Percentiles rank a stretch among this genome's conserved stretches.
phyloP scores from a whole-genome alignment of 75 land plant species.

The Pinus tabuliformis region DNA sequence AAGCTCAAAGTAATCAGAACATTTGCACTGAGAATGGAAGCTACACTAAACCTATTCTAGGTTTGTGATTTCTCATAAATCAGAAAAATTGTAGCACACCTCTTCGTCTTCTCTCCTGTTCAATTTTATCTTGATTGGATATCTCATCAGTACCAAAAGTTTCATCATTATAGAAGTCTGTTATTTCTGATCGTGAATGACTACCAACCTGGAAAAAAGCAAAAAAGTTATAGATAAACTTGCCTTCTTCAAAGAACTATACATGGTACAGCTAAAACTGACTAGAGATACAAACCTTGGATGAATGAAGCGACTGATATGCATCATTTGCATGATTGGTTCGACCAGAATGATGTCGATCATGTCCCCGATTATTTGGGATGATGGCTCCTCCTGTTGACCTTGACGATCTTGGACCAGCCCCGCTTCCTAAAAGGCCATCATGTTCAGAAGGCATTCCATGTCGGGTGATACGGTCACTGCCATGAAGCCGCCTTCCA shows the following conservation, averaged over 20 bases:
- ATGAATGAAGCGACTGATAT: constrained; percentile 78
- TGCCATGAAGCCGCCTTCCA: constrained; percentile 42
- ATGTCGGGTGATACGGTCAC: constrained; percentile 27
- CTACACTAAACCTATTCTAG: background rate
- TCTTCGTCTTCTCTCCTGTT: constrained; percentile 90
- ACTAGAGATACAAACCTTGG: constrained; percentile 39
- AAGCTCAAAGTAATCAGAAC: background rate
- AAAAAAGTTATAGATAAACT: too few relatives aligned
- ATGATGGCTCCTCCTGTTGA: constrained; percentile 34
- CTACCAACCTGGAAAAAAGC: constrained; percentile 38
- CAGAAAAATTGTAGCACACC: constrained; percentile 35
- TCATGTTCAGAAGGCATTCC: constrained; percentile 75
- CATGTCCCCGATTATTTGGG: constrained; percentile 38
- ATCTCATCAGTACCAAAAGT: constrained; percentile 79
- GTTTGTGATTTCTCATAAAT: background rate
- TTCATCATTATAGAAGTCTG: constrained; percentile 75
- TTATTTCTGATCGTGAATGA: constrained; percentile 47
- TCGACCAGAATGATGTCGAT: constrained; percentile 22
- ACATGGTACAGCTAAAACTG: background rate
- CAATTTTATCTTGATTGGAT: constrained; percentile 74
- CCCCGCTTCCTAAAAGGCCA: constrained; percentile 96
- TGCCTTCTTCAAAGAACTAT: background rate
- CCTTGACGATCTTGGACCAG: constrained; percentile 61
- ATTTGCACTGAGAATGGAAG: background rate
- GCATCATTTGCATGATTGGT: constrained; percentile 53